Evolutionary conservation across 768 basidiomycete genomes (phyloP), one percentile per base, ranked within the genome.

Genomic region (Leccinum fibrillosum): DNA sequence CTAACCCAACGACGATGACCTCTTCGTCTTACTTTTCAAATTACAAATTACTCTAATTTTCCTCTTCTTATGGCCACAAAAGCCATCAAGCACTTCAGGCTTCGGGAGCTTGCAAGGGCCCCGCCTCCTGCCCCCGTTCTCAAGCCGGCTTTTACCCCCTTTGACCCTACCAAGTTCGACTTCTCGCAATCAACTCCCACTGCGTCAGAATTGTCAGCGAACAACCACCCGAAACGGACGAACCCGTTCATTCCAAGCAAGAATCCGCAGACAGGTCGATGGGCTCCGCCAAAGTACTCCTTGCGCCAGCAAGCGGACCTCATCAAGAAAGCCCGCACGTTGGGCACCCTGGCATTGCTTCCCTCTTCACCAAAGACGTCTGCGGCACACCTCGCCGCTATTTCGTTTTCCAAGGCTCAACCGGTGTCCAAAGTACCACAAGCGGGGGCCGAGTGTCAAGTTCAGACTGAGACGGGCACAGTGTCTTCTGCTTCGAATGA

Each of bases 271-370:
- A 83, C 84, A 0, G 83, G 82, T 21, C 77, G 82, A 69, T 92
- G 89, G 89, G 78, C 78, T 26, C 82, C 85, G 0, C 79, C 91
- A 11, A 82, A 81, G 59, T 86, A 88, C 64, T 92, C 90, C 5
- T 72, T 88, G 25, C 83, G 92, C 19, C 82, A 83, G 34, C 91
- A 94, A 70, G 89, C 88, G 11, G 88, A 89, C 44, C 77, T 94
- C 35, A 76, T 92, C 50, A 92, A 90, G 75, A 79, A 79, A 52
- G 92, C 92, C 4, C 82, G 82, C 58, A 73, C 72, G 23, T 74
- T 76, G 21, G 80, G 79, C 34, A 76, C 77, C 42, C 68, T 87
- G 47, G 78, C 85, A 39, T 71, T 89, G 7, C 77, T 94, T 5
- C 91, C 91, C 0, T 82, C 85, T 1, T 82, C 91, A 2, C 84